These are phyloP conservation scores for Phytophthora sp. DNA, from an alignment of 352 stramenopile genomes.

Conservation along the genomic window DNA sequence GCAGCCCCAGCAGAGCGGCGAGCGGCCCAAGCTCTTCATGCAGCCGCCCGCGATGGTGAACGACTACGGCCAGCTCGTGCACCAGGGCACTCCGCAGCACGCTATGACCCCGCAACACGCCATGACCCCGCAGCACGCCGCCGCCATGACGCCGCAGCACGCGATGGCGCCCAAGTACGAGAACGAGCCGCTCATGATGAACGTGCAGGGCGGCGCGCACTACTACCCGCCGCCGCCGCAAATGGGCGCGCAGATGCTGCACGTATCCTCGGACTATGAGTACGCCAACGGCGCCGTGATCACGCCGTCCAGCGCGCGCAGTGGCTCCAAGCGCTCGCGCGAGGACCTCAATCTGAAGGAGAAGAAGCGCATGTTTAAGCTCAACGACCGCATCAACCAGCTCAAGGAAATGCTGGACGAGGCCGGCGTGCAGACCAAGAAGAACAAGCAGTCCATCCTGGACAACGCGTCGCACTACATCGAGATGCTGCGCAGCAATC, in stretches of 20 bases:
- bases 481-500: constrained; percentile 64
- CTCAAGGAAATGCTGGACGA: constrained; percentile 72
- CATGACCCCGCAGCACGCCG: constrained; percentile 23
- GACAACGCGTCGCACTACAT: constrained; percentile 80
- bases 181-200: constrained; percentile 70
- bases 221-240: constrained; percentile 54
- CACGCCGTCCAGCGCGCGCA: constrained; percentile 37
- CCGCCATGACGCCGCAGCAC: constrained; percentile 44
- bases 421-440: constrained; percentile 76
- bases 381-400: constrained; percentile 86
- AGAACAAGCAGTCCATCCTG: constrained; percentile 81
- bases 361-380: constrained; percentile 92
- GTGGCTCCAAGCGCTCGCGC: constrained; percentile 64
- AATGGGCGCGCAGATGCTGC: constrained; percentile 55
- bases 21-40: constrained; percentile 65
- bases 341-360: constrained; percentile 88
- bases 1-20: constrained; percentile 50
- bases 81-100: constrained; percentile 53
- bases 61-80: constrained; percentile 53
- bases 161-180: constrained; percentile 45
- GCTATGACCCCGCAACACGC: constrained; percentile 53
- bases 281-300: constrained; percentile 45
- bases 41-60: constrained; percentile 35
- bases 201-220: constrained; percentile 39
- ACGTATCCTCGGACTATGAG: constrained; percentile 65